Base-by-base conservation (phyloP, 495 filamentous ascomycete genomes). In the Staphylotrichum tortipilum region DNA sequence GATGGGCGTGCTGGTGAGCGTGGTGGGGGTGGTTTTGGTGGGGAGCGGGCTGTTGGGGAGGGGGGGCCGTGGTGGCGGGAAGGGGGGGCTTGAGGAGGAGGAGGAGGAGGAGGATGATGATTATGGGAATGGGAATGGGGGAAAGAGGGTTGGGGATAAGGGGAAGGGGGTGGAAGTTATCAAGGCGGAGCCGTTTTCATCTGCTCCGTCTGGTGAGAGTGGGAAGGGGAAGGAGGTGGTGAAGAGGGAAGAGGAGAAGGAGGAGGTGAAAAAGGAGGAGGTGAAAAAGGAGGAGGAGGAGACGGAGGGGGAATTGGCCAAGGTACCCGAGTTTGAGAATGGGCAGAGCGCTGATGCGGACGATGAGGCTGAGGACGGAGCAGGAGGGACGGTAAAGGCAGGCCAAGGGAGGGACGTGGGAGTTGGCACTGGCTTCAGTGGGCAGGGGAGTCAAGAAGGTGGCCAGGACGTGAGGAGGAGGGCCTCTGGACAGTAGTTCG, bases 1-100 rank as follows among this genome's bases (percentile, higher is more conserved):
- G 55, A 73, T 94, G 67, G 37, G 80, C 26, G 72, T 79, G 51
- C 64, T 70, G 6, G 1, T 84, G 2, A 77, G n/a, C 4, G 46
- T 5, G 15, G 15, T 31, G 18, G 7, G 31, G n/a, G 36, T n/a
- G 1, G 18, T 26, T 18, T 15, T 24, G 26, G 12, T 14, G 7
- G 1, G n/a, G n/a, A n/a, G n/a, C n/a, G n/a, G n/a, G n/a, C n/a
- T 5, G 8, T 14, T 40, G 17, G 14, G 3, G 39, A 24, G 7
- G 24, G 26, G 6, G 14, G 11, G 24, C 8, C 14, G 24, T 15
- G 33, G 33, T 35, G 14, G 33, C 14, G 12, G 12, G 12, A 15
- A 0, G 21, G 9, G 21, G 21, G 14, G 37, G 22, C 14, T 40
- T 7, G 15, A 15, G 17, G 18, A 8, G 19, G 11, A 29, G 19